Conservation (phyloP, 1,139 yeast genomes). For the Pichia kudriavzevii region DNA sequence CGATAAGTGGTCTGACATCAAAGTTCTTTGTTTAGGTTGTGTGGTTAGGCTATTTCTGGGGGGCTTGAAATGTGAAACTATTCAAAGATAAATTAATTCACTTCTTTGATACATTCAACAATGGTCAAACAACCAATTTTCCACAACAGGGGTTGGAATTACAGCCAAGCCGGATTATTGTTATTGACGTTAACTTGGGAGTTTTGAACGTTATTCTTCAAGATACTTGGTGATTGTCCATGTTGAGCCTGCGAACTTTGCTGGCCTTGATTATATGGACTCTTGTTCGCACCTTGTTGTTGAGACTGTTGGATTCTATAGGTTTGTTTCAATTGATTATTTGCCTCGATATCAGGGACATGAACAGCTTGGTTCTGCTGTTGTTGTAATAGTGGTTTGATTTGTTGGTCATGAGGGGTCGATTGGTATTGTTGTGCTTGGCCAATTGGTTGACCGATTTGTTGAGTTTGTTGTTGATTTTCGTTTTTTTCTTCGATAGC, state of each 20-base stretch:
- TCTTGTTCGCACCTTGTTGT: slow-evolving; percentile 13
- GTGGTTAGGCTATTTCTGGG: too few relatives aligned
- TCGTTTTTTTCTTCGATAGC: slow-evolving; percentile 6
- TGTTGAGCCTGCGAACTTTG: slow-evolving; percentile 13
- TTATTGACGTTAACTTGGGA: slow-evolving; percentile 9
- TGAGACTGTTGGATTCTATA: slow-evolving; percentile 17
- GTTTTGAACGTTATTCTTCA: not conserved
- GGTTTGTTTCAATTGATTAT: slow-evolving; percentile 12
- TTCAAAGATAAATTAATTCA: not conserved
- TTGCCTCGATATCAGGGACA: slow-evolving; percentile 26
- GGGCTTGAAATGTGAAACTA: too few relatives aligned
- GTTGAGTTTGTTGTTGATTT: slow-evolving; percentile 10
- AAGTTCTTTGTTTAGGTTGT: too few relatives aligned
- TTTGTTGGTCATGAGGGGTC: slow-evolving; percentile 7
- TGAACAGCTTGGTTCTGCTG: slow-evolving; percentile 25
- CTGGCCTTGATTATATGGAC: slow-evolving; percentile 14
- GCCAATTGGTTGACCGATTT: slow-evolving; percentile 14
- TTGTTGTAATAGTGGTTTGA: slow-evolving; percentile 27
- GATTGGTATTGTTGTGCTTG: slow-evolving; percentile 9
- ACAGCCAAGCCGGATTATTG: slow-evolving; percentile 29
- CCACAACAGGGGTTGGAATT: too few relatives aligned
- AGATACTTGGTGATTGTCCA: slow-evolving; percentile 7
- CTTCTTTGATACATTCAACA: too few relatives aligned
- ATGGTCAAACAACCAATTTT: too few relatives aligned
- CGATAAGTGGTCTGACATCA: too few relatives aligned